Percentiles rank a stretch among this genome's conserved stretches.
These are phyloP conservation scores for Talaromyces thailandensis DNA, from an alignment of 495 filamentous ascomycete species.

Conservation along the genomic window DNA sequence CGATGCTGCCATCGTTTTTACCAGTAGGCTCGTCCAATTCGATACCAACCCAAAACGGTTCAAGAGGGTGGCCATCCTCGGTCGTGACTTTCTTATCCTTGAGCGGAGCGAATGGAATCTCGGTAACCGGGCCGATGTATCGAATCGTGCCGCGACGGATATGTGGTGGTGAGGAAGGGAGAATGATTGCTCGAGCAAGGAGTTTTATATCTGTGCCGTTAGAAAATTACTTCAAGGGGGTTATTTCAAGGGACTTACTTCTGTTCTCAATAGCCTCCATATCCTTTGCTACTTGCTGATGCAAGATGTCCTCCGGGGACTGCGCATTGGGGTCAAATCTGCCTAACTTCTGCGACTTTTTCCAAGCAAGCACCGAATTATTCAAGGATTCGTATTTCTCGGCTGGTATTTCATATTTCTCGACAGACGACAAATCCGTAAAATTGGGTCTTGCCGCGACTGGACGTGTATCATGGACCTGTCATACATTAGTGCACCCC, in stretches of 20 bases:
- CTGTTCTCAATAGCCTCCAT: slow-evolving; percentile 55
- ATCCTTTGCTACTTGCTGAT: slow-evolving; percentile 58
- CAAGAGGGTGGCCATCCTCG: slow-evolving; percentile 15
- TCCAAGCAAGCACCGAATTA: slow-evolving; percentile 89
- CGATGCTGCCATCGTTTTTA: slow-evolving; percentile 82
- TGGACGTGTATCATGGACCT: slow-evolving; percentile 79
- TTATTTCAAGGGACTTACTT: slow-evolving; percentile 24
- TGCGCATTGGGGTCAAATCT: slow-evolving; percentile 87
- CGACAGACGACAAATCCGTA: slow-evolving; percentile 66
- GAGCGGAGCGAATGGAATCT: slow-evolving; percentile 55
- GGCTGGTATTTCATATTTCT: slow-evolving; percentile 76
- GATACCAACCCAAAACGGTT: slow-evolving; percentile 77
- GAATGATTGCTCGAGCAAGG: slow-evolving; percentile 27
- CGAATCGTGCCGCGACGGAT: slow-evolving; percentile 72
- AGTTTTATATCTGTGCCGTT: slow-evolving; percentile 21
- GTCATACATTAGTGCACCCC: background rate
- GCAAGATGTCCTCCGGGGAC: slow-evolving; percentile 45
- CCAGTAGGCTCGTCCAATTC: slow-evolving; percentile 79
- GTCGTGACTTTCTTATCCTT: slow-evolving; percentile 11
- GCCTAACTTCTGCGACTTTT: slow-evolving; percentile 81
- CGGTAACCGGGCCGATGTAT: slow-evolving; percentile 73
- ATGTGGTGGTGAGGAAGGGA: slow-evolving; percentile 43
- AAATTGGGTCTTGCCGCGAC: slow-evolving; percentile 62
- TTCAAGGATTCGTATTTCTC: slow-evolving; percentile 74
- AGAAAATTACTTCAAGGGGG: background rate